Base-by-base conservation (phyloP, 257 asterid genomes). In the Nicotiana undulata region DNA sequence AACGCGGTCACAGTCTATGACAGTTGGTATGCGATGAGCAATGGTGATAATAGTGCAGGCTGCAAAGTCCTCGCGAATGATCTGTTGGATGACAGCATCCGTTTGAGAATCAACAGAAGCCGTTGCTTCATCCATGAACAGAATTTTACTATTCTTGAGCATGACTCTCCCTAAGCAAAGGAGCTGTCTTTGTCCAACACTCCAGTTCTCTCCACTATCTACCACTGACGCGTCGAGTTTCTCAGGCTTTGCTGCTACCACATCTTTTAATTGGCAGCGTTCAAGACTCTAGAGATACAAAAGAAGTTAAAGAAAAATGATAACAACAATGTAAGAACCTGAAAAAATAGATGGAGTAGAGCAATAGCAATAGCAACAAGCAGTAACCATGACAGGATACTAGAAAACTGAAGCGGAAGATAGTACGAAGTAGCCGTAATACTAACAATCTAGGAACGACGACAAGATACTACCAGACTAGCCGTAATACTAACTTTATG, bases 61-160 rank as follows among this genome's bases (percentile, higher is more conserved):
- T 0, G 81, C 12, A 84, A 93, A 93, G 75, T 93, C 93, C 31
- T 89, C 90, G 0, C 94, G 89, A 58, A 93, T 90, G 81, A 90
- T 89, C 74, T 83, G 84, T 60, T 93, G 96, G 74, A 93, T 93
- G 49, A 85, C 87, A 7, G 82, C 87, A 67, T 93, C 98, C 2
- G 98, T 93, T 31, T 90, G 91, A 2, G 98, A 90, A 85, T 93
- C 97, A 20, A 93, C 94, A 0, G 98, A 93, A 11, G 98, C 98
- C 0, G 98, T 93, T 26, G 98, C 98, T 83, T 92, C 97, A 58
- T 93, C 98, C 92, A 93, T 91, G 79, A 93, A 90, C 32, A 93
- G 66, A 29, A 93, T 76, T 61, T 64, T 79, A 85, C 93, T 85
- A 9, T 80, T 88, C 55, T 91, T 93, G 66, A 93, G 89, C 92